Evolutionary conservation across 768 basidiomycete species (phyloP), one percentile per base, ranked within the genome.

Genomic region (Cystobasidium tubakii): DNA sequence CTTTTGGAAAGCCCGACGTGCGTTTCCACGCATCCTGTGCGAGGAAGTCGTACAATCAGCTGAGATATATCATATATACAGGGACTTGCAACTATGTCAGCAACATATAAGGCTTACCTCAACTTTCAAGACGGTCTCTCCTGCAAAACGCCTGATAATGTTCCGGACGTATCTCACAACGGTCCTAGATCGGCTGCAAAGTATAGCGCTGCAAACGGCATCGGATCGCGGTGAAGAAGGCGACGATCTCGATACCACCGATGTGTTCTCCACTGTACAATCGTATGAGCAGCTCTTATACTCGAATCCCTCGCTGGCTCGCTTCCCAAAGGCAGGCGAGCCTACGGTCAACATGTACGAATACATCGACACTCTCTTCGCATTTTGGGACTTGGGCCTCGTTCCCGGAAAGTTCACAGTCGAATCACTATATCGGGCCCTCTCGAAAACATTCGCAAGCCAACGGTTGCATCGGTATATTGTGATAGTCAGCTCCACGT

Each of bases 401-500:
- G 25, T 71, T 7, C 54, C 69, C 34, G 31, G 53, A 19, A 36
- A 60, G 27, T 71, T 53, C n/a, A 53, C 54, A 10, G 69, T 71
- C 53, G 69, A 71, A 15, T 55, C 69, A 9, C 55, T 71, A 34
- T 39, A 71, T 44, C 69, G 69, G 9, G 53, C 54, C 9, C 42
- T 71, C 2, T 34, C 50, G n/a, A 71, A 71, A 44, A 71, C 69
- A 34, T 71, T 54, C 55, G 69, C 69, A 25, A 29, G 27, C 25
- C 69, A 57, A 42, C 9, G 43, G 10, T 31, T 71, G 31, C 69
- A 42, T 55, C 69, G 69, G 1, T 55, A 39, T n/a, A 54, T 71
- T 12, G 54, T 71, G 7, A 42, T 55, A 10, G 69, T 71, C 19
- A 34, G 29, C 55, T 34, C 54, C 10, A 71, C 69, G 13, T 31